Evolutionary conservation across 2,329 filamentous ascomycete genomes (phyloP), one percentile per base, ranked within the genome.

Genomic region (Colletotrichum brevisporum): DNA sequence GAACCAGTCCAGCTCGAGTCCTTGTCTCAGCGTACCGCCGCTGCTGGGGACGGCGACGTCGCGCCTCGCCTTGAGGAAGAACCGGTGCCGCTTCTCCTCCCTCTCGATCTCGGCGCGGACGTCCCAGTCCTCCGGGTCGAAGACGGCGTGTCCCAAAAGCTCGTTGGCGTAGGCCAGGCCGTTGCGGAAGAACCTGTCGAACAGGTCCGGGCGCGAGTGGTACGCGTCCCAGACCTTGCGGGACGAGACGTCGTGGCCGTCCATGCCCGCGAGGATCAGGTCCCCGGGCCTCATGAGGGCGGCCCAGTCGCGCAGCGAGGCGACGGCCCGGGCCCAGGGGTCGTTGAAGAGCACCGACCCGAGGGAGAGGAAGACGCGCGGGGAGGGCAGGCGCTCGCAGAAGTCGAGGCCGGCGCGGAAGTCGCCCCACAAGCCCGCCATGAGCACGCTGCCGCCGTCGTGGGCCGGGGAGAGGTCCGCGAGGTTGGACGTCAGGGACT

Each of bases 311-410:
- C 77, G 78, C 27, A 83, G 74, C 50, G 81, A 76, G 4, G 70
- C 63, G 31, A 82, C 64, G 2, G 81, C 81, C 31, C 75, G 74
- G 2, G 73, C 69, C 78, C 79, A 82, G 9, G 76, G 74, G 71
- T 83, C 81, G 57, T 83, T 83, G 73, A 81, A 83, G 18, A 83
- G 75, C 4, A 83, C 81, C 8, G 81, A 83, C 3, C 81, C 81
- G 3, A 83, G 75, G 0, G 81, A 83, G 8, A 61, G 36, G 36
- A 61, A 61, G 13, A 70, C 52, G 57, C 67, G 67, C n/a, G 62
- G 62, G 1, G 26, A 41, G 43, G 45, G 13, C 12, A 62, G 57
- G 45, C 21, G 41, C 47, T 75, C 67, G 43, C 79, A 75, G 61
- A 77, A 79, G 4, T 71, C 63, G 69, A 78, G 75, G 18, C 80